Conservation (phyloP, 1,139 yeast genomes). For the Debaryomyces subglobosus region DNA sequence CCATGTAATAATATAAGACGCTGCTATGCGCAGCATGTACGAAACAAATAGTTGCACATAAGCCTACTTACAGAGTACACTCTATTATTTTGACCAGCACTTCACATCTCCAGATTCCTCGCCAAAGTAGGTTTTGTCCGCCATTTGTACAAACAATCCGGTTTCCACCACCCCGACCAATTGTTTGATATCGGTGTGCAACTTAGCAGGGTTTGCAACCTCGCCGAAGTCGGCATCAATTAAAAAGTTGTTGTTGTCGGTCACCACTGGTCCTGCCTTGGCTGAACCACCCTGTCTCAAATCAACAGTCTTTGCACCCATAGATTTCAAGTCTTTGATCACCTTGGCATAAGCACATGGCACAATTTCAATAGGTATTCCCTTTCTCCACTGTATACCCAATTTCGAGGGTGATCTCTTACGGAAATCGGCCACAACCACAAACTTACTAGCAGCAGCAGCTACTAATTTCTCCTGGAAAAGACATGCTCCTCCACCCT, state of each 20-base stretch:
- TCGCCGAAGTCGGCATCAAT: conserved; percentile 93
- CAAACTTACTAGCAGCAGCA: conserved; percentile 70
- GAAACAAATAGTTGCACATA: neutral
- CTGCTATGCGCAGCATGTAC: neutral
- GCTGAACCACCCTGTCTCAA: conserved; percentile 88
- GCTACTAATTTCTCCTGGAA: conserved; percentile 97
- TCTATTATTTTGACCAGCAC: conserved; percentile 16
- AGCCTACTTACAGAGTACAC: neutral
- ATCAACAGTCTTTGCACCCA: conserved; percentile 69
- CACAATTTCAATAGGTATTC: conserved; percentile 94
- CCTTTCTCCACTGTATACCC: conserved; percentile 85
- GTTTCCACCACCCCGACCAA: conserved; percentile 97
- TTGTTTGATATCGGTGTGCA: conserved; percentile 68
- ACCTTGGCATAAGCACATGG: conserved; percentile 87
- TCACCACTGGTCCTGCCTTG: conserved; percentile 97
- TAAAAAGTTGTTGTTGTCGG: conserved; percentile 93
- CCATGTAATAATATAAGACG: neutral
- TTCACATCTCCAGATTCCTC: conserved; percentile 69
- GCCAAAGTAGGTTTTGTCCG: conserved; percentile 86
- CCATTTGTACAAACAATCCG: conserved; percentile 78
- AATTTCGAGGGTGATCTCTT: conserved; percentile 67
- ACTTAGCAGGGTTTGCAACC: conserved; percentile 58
- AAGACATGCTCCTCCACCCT: conserved; percentile 98
- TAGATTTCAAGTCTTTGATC: conserved; percentile 54
- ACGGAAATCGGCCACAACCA: conserved; percentile 91